Evolutionary conservation across 1,284 basidiomycete genomes (phyloP).

Genomic region (Ganoderma boninense): DNA sequence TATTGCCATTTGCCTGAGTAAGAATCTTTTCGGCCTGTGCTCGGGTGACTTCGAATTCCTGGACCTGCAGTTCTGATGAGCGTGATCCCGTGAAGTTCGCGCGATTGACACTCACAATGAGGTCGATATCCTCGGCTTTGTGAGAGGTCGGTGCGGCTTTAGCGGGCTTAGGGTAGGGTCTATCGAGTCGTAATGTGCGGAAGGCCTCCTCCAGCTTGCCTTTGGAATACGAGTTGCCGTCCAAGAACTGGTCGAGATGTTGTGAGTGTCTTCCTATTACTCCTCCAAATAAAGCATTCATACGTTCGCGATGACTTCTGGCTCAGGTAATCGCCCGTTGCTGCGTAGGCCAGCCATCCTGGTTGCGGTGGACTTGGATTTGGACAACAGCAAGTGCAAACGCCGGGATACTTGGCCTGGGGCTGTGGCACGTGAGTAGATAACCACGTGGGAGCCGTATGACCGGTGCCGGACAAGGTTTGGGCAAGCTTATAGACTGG

Average conservation of each 20-base stretch:
- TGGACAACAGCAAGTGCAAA: neutral
- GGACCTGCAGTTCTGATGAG: conserved; percentile 49
- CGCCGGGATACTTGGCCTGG: neutral
- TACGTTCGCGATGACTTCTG: conserved; percentile 76
- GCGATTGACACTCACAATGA: conserved; percentile 54
- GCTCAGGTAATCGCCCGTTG: conserved; percentile 62
- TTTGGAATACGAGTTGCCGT: conserved; percentile 74
- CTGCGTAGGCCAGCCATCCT: conserved; percentile 31
- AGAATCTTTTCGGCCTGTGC: conserved; percentile 66
- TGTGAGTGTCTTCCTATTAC: conserved; percentile 6
- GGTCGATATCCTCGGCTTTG: conserved; percentile 70
- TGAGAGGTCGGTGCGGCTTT: conserved; percentile 43
- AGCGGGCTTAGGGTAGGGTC: conserved; percentile 52
- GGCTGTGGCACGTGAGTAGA: conserved; percentile 2
- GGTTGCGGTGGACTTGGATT: neutral
- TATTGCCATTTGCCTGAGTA: conserved; percentile 48
- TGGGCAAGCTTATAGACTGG: conserved; percentile 8
- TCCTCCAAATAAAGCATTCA: conserved; percentile 27
- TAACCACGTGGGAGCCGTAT: conserved; percentile 30
- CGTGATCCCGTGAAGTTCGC: neutral
- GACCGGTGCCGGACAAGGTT: conserved; percentile 27
- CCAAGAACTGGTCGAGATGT: conserved; percentile 55
- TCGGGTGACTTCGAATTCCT: conserved; percentile 70
- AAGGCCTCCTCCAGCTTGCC: conserved; percentile 71
- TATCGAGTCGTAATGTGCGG: conserved; percentile 64